These are phyloP conservation scores for Coriolopsis trogii DNA, from an alignment of 1,284 basidiomycete species.

Conservation along the genomic window DNA sequence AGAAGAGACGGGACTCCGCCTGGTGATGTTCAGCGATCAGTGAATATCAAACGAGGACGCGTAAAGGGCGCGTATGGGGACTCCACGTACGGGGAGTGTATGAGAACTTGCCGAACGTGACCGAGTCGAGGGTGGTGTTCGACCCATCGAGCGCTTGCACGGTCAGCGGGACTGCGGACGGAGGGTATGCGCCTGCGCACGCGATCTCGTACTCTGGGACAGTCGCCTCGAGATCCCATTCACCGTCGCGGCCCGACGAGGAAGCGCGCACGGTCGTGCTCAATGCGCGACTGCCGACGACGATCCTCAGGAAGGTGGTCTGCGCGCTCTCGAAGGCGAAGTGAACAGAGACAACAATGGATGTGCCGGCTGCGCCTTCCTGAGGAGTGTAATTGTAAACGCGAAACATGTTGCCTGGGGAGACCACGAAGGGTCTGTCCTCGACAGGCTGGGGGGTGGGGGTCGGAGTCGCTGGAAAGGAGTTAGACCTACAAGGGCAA, in stretches of 20 bases:
- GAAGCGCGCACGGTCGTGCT: conserved; percentile 58
- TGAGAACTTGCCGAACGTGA: conserved; percentile 73
- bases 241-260: conserved; percentile 43
- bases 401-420: conserved; percentile 55
- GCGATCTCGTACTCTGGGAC: conserved; percentile 41
- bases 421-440: conserved; percentile 30
- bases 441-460: background rate
- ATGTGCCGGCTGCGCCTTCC: conserved; percentile 60
- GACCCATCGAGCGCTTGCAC: conserved; percentile 63
- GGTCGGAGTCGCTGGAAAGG: background rate
- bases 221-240: conserved; percentile 62
- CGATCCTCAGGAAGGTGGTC: conserved; percentile 64
- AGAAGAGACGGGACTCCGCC: conserved; percentile 8
- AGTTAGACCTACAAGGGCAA: background rate
- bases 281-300: conserved; percentile 63
- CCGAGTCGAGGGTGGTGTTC: conserved; percentile 58
- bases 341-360: conserved; percentile 61
- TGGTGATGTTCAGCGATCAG: conserved; percentile 1
- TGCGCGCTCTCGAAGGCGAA: conserved; percentile 52
- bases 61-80: background rate
- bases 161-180: conserved; percentile 49
- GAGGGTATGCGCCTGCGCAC: conserved; percentile 30
- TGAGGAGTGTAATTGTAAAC: conserved; percentile 61
- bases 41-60: background rate
- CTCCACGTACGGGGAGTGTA: conserved; percentile 54